phyloP scores from a whole-genome alignment of 2,329 filamentous ascomycete genomes.

The Aspergillus puulaauensis region DNA sequence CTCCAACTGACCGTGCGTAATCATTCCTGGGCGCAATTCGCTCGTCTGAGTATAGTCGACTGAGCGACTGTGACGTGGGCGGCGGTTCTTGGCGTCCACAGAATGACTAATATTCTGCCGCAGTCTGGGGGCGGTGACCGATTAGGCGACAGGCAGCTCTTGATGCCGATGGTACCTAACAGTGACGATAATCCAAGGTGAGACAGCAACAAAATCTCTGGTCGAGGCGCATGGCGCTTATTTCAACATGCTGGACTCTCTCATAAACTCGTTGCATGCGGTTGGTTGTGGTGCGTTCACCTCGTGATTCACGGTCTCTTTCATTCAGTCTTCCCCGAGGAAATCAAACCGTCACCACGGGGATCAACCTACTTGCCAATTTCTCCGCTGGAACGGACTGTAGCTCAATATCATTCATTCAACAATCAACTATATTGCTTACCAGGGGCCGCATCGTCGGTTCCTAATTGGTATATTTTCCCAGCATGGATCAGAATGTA shows the following conservation, averaged over 20 bases:
- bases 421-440: neutral
- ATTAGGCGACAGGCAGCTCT: neutral
- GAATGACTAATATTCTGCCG: conserved; percentile 12
- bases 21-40: neutral
- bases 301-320: neutral
- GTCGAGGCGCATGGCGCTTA: neutral
- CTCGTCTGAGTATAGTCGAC: neutral
- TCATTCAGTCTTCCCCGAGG: neutral
- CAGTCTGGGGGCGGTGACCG: conserved; percentile 1
- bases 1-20: neutral
- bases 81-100: conserved; percentile 8
- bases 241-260: neutral
- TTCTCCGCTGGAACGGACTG: neutral
- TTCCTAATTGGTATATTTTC: neutral
- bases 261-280: neutral
- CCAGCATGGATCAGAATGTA: conserved; percentile 4
- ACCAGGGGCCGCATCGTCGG: neutral
- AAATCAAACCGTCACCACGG: neutral
- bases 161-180: neutral
- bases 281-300: neutral
- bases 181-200: conserved; percentile 2
- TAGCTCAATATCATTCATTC: neutral
- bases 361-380: neutral
- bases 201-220: neutral
- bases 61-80: conserved; percentile 13